Percentiles rank a stretch among this genome's conserved stretches.
Evolutionary conservation across 345 rosid genomes (phyloP).

Genomic region (Pugionium dolabratum): DNA sequence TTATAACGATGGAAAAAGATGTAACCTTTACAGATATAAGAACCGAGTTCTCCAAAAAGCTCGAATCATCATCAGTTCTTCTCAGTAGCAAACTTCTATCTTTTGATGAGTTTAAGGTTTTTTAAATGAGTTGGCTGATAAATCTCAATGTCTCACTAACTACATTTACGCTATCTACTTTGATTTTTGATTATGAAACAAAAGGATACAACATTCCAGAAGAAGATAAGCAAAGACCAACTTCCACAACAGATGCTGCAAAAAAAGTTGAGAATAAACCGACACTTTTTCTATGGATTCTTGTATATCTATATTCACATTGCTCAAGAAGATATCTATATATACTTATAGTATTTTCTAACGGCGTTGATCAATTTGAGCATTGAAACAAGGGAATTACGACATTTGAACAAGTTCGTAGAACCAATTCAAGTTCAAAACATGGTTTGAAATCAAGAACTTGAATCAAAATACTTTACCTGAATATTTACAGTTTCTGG

Average conservation of each 20-base stretch:
- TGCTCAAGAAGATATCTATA: too few relatives aligned
- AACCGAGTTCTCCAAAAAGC: conserved; percentile 39
- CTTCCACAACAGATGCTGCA: conserved; percentile 78
- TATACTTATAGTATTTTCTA: neutral
- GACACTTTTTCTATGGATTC: neutral
- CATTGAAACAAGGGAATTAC: too few relatives aligned
- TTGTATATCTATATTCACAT: neutral
- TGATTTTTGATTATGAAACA: neutral
- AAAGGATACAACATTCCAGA: conserved; percentile 84
- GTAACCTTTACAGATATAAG: conserved; percentile 27
- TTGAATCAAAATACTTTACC: conserved; percentile 43
- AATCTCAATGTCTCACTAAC: neutral
- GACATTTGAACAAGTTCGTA: neutral
- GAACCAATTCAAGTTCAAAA: neutral
- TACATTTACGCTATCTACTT: neutral
- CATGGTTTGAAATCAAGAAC: conserved; percentile 12
- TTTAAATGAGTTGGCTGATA: neutral
- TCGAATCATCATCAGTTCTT: conserved; percentile 45
- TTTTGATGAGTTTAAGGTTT: conserved; percentile 47
- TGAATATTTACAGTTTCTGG: conserved; percentile 48
- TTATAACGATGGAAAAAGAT: neutral
- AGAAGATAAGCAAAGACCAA: conserved; percentile 55
- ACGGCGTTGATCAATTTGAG: too few relatives aligned
- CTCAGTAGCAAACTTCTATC: conserved; percentile 60
- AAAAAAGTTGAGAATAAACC: neutral